Percentiles rank a stretch among this genome's conserved stretches.
Conservation (phyloP, 2,329 filamentous ascomycete species). For the Pyrenochaeta sp. region DNA sequence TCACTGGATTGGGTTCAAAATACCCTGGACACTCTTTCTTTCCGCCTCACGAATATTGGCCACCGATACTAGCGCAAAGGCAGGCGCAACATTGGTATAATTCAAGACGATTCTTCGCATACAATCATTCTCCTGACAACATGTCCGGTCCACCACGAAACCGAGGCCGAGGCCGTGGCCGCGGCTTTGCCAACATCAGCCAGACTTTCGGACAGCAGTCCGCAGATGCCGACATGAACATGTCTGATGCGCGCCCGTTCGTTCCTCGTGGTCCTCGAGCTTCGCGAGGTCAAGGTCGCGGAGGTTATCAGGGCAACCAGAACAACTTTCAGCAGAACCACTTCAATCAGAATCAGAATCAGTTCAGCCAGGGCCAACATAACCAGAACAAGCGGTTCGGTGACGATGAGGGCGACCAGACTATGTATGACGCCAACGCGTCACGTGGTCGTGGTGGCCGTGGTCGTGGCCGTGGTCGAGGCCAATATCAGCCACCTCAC, state of each 20-base stretch:
- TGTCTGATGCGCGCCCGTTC: conserved; percentile 11
- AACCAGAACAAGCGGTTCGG: conserved; percentile 8
- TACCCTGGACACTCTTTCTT: background rate
- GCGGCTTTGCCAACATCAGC: conserved; percentile 16
- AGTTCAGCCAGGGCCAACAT: background rate
- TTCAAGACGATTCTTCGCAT: background rate
- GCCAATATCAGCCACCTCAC: conserved; percentile 50
- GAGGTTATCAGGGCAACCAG: conserved; percentile 9
- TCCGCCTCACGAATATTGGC: background rate
- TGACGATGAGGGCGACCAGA: conserved; percentile 15
- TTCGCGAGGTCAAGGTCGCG: conserved; percentile 17
- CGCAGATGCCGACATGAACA: conserved; percentile 14
- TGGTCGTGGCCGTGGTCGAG: conserved; percentile 24
- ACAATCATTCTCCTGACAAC: background rate
- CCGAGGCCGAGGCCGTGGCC: conserved; percentile 28
- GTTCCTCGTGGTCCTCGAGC: conserved; percentile 13
- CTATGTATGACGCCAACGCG: conserved; percentile 19
- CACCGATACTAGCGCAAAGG: background rate
- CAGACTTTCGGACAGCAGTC: conserved; percentile 6
- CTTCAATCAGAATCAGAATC: background rate
- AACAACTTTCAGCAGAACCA: conserved; percentile 2
- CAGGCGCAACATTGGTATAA: conserved; percentile 1
- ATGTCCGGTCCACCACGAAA: conserved; percentile 14
- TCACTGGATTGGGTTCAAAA: background rate
- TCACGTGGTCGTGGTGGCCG: conserved; percentile 23